A percentile compares a stretch with the other conserved stretches of the same genome.
Conservation (phyloP, 2,329 filamentous ascomycete species). For the Sporothrix euskadiensis region DNA sequence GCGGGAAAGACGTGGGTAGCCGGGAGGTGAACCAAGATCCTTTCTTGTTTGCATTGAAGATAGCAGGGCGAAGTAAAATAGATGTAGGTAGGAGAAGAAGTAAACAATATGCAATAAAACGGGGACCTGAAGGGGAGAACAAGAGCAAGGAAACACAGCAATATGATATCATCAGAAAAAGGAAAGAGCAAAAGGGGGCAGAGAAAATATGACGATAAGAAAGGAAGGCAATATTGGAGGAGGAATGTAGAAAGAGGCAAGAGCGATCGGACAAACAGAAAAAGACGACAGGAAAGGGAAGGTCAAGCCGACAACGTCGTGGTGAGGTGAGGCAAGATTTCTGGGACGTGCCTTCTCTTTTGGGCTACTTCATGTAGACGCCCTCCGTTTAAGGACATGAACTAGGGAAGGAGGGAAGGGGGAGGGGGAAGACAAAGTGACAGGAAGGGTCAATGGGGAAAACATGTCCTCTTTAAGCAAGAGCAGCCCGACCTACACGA, state of each 20-base stretch:
- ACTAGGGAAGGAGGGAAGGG: conserved; percentile 20
- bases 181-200: neutral
- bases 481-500: neutral
- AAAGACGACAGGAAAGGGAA: conserved; percentile 16
- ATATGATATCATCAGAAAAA: neutral
- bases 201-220: neutral
- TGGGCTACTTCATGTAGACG: neutral
- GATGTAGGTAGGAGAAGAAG: neutral
- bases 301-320: conserved; percentile 17
- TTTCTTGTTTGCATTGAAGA: conserved; percentile 13
- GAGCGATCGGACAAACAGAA: neutral
- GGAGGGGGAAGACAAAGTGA: conserved; percentile 7
- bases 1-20: conserved; percentile 14
- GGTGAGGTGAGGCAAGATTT: neutral
- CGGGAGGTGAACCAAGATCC: conserved; percentile 11
- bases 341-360: conserved; percentile 20
- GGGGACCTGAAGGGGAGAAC: neutral
- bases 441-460: conserved; percentile 25
- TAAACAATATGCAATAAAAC: conserved; percentile 3
- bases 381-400: conserved; percentile 25
- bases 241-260: neutral
- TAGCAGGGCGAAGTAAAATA: neutral
- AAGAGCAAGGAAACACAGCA: neutral
- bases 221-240: neutral
- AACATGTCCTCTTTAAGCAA: conserved; percentile 31